These are phyloP conservation scores for Colletotrichum ledebouriae DNA, from an alignment of 2,329 filamentous ascomycete genomes.

Conservation along the genomic window DNA sequence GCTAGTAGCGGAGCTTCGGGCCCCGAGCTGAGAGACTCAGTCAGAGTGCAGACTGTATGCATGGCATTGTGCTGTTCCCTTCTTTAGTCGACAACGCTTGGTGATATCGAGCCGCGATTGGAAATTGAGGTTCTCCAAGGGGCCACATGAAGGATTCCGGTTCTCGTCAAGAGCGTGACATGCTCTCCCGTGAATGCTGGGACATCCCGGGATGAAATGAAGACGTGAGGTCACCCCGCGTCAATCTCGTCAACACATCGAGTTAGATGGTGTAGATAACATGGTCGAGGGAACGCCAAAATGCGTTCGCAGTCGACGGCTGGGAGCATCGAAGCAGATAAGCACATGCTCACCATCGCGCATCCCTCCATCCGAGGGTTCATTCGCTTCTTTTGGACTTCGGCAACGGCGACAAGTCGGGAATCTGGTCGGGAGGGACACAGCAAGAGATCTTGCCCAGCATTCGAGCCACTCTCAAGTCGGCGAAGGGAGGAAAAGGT, in stretches of 20 bases:
- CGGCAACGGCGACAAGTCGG: neutral
- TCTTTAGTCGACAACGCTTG: neutral
- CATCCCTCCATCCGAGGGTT: slow-evolving; percentile 12
- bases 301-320: neutral
- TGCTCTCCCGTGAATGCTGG: slow-evolving; percentile 25
- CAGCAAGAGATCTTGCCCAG: neutral
- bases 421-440: neutral
- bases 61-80: neutral
- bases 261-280: slow-evolving; percentile 4
- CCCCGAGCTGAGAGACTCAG: neutral
- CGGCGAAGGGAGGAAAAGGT: neutral
- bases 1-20: slow-evolving; percentile 18
- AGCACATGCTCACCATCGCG: slow-evolving; percentile 18
- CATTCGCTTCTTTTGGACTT: slow-evolving; percentile 3
- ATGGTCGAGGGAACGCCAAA: slow-evolving; percentile 19
- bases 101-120: neutral
- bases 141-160: slow-evolving; percentile 17
- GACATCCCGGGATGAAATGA: slow-evolving; percentile 9
- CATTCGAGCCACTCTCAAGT: neutral
- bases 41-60: neutral
- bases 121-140: neutral
- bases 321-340: neutral
- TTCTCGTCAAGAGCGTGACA: slow-evolving; percentile 20
- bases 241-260: slow-evolving; percentile 11
- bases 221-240: slow-evolving; percentile 6